phyloP scores from a whole-genome alignment of 306 rosid species.

The Castanea sativa region DNA sequence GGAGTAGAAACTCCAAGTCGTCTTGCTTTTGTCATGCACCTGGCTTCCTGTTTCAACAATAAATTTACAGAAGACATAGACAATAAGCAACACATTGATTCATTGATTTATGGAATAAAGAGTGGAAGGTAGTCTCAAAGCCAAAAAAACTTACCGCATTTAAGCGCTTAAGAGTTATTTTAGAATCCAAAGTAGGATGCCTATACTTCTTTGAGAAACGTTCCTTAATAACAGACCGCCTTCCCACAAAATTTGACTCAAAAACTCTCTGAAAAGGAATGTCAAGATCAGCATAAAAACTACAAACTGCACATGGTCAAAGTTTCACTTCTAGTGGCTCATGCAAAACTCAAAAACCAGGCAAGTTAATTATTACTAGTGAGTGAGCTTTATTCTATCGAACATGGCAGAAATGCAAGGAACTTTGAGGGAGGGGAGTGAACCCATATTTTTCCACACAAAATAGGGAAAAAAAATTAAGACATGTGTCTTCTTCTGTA shows the following conservation, averaged over 20 bases:
- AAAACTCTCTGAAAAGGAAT: slow-evolving; percentile 61
- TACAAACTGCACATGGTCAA: slow-evolving; percentile 1
- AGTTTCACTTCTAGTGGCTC: not conserved
- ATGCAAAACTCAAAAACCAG: not conserved
- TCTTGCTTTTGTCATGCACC: slow-evolving; percentile 93
- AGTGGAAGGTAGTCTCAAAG: not conserved
- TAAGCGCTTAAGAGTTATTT: slow-evolving; percentile 75
- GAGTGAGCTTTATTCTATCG: not conserved
- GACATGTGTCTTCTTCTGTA: not conserved
- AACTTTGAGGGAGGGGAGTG: not conserved
- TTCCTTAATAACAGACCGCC: slow-evolving; percentile 74
- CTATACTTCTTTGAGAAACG: slow-evolving; percentile 90
- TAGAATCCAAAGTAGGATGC: slow-evolving; percentile 88
- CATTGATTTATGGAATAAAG: not conserved
- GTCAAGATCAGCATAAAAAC: slow-evolving; percentile 1
- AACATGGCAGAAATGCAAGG: not conserved
- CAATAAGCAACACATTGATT: slow-evolving; percentile 1
- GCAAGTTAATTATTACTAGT: not conserved
- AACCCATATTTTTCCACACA: not conserved
- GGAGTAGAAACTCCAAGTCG: slow-evolving; percentile 84
- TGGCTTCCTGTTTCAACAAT: slow-evolving; percentile 66
- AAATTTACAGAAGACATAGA: slow-evolving; percentile 1
- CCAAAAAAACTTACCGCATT: slow-evolving; percentile 51
- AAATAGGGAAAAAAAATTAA: not conserved
- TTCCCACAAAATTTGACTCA: slow-evolving; percentile 77